Conservation (phyloP, 2,329 filamentous ascomycete genomes). For the Aureobasidium zeae region DNA sequence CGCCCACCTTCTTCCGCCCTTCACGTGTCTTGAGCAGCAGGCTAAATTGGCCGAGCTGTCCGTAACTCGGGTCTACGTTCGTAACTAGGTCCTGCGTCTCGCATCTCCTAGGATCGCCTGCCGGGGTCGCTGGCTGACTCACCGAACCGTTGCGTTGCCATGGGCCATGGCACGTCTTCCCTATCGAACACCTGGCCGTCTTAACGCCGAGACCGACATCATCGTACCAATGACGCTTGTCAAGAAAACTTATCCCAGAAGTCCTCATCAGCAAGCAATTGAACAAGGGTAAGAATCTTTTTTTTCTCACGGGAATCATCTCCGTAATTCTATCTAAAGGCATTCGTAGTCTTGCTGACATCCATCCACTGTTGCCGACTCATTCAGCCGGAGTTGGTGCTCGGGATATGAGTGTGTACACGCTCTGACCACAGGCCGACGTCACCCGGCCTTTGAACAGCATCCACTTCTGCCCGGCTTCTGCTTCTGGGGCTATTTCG, state of each 20-base stretch:
- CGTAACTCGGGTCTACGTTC: background rate
- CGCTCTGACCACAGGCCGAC: background rate
- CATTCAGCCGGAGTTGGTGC: too few species aligned
- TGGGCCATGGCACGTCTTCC: constrained; percentile 1
- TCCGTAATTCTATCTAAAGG: too few species aligned
- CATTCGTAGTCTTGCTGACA: too few species aligned
- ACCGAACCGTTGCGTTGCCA: constrained; percentile 1
- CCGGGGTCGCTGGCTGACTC: constrained; percentile 12
- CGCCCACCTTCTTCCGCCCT: constrained; percentile 8
- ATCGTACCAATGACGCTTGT: constrained; percentile 7
- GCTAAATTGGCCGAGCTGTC: constrained; percentile 12
- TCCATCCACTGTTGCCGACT: constrained; percentile 1
- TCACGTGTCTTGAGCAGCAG: constrained; percentile 11
- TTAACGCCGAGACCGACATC: constrained; percentile 14
- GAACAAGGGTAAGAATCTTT: too few species aligned
- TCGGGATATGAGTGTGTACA: too few species aligned
- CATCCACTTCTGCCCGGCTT: constrained; percentile 6
- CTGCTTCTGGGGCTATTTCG: background rate
- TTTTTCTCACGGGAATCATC: too few species aligned
- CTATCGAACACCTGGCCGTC: constrained; percentile 1
- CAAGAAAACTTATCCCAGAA: too few species aligned
- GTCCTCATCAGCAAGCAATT: too few species aligned
- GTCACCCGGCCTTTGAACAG: background rate
- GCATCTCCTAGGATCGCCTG: constrained; percentile 9
- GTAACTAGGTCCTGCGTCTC: background rate